Conservation (phyloP, 345 rosid genomes). For the sweet orange (Citrus sinensis) region DNA sequence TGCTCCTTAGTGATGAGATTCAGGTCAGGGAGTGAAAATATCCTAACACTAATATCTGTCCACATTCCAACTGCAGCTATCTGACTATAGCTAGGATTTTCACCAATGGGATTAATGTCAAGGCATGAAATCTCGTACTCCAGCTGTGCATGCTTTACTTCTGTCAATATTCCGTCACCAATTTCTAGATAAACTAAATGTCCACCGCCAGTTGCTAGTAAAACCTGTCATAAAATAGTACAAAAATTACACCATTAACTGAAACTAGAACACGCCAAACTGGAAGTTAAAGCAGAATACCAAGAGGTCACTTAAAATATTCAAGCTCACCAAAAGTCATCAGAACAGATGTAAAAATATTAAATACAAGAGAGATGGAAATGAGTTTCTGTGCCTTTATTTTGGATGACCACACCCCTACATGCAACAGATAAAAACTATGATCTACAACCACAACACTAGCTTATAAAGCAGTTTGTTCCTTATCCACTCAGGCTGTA, state of each 20-base stretch:
- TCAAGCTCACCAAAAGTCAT: background rate
- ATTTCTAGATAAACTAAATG: slow-evolving; percentile 89
- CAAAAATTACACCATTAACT: background rate
- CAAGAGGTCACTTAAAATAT: background rate
- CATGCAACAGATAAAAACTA: background rate
- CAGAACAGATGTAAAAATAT: background rate
- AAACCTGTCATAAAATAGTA: slow-evolving; percentile 49
- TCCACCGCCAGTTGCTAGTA: slow-evolving; percentile 95
- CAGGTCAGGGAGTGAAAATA: slow-evolving; percentile 76
- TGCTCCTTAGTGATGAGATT: slow-evolving; percentile 78
- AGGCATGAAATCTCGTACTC: slow-evolving; percentile 93
- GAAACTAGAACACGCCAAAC: background rate
- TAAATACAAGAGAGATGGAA: background rate
- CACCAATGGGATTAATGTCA: slow-evolving; percentile 87
- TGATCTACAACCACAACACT: background rate
- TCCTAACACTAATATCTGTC: slow-evolving; percentile 88
- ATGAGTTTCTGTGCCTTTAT: background rate
- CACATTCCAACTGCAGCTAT: slow-evolving; percentile 99
- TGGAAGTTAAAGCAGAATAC: background rate
- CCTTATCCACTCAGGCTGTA: background rate
- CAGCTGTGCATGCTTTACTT: slow-evolving; percentile 64
- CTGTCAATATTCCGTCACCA: slow-evolving; percentile 70
- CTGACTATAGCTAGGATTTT: slow-evolving; percentile 67
- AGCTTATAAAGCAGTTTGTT: background rate
- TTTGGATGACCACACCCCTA: background rate